Evolutionary conservation across 306 rosid species (phyloP), one percentile per base, ranked within the genome.

Genomic region (Acmispon strigosus): DNA sequence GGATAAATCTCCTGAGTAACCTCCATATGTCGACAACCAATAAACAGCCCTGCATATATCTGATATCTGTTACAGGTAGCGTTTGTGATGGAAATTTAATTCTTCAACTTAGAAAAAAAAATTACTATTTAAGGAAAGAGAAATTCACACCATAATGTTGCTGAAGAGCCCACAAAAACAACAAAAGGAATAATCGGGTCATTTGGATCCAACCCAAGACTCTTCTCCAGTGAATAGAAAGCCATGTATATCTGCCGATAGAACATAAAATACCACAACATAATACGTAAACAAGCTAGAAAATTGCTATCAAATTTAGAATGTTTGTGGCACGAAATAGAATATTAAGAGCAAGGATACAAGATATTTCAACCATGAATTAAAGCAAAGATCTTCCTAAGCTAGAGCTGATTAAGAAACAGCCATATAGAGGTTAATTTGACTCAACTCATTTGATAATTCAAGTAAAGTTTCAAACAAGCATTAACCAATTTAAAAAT

Each of bases 1-100:
- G 66, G 98, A 72, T 74, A 94, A 84, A 84, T 90, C 96, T 65
- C 98, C 98, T 4, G 98, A 68, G 51, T 88, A 94, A 78, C 98
- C 98, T 53, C 98, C 82, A 36, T 89, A 90, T 69, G 78, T 81
- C 89, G 86, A 52, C 66, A 76, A 85, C 94, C 87, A 81, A 84
- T 86, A 94, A 82, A 87, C 62, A 78, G 86, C 82, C 97, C 98
- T 94, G 92, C 90, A 94, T 75, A 84, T 78, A 83, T 90, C 89
- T 90, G 95, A 84, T 85, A 80, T 76, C 79, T 82, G 76, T 77
- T 81, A 84, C 83, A 78, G 79, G 83, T 59, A 73, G 83, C 81
- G 22, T 78, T 68, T 54, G 70, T 37, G 43, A 72, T 51, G 74
- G 70, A 74, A 70, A 79, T 48, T 56, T n/a, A 50, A 79, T 50